Evolutionary conservation across 495 filamentous ascomycete genomes (phyloP).

Genomic region (Podospora appendiculata): DNA sequence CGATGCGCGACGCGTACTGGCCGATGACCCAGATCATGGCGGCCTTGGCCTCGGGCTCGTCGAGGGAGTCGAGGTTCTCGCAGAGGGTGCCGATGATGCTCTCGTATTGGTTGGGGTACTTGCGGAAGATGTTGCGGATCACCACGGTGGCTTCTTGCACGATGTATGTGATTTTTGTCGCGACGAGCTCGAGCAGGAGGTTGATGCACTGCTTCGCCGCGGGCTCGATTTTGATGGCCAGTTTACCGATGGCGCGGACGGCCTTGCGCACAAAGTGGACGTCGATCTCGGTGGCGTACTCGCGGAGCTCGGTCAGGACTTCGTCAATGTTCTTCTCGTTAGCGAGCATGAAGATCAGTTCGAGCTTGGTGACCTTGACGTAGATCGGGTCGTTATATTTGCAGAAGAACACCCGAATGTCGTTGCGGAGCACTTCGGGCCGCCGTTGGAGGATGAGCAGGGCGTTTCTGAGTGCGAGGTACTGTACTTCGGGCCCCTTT

Average conservation of each 20-base stretch:
- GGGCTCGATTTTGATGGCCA: conserved; percentile 98
- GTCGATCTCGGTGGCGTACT: conserved; percentile 98
- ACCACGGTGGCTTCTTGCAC: conserved; percentile 99
- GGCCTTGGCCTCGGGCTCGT: conserved; percentile 98
- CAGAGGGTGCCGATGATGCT: conserved; percentile 93
- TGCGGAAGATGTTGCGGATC: conserved; percentile 97
- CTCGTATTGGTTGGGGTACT: conserved; percentile 98
- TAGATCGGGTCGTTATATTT: conserved; percentile 99
- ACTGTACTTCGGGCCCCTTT: conserved; percentile 96
- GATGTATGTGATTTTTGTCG: conserved; percentile 99
- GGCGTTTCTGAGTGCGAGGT: conserved; percentile 90
- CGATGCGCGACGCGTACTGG: conserved; percentile 93
- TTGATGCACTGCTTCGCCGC: conserved; percentile 87
- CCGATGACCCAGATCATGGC: conserved; percentile 99
- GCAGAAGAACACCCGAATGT: conserved; percentile 98
- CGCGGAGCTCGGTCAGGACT: conserved; percentile 86
- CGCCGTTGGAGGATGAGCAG: conserved; percentile 87
- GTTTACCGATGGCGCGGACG: conserved; percentile 93
- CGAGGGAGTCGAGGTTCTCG: conserved; percentile 91
- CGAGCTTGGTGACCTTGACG: conserved; percentile 98
- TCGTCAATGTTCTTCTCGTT: conserved; percentile 94
- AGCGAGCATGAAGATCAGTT: conserved; percentile 98
- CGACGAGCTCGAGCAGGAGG: conserved; percentile 83
- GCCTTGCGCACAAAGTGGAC: conserved; percentile 98
- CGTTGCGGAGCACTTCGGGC: conserved; percentile 90